Base-by-base conservation (phyloP, 371 early-diverging fungal genomes). In the Lichtheimia ramosa region DNA sequence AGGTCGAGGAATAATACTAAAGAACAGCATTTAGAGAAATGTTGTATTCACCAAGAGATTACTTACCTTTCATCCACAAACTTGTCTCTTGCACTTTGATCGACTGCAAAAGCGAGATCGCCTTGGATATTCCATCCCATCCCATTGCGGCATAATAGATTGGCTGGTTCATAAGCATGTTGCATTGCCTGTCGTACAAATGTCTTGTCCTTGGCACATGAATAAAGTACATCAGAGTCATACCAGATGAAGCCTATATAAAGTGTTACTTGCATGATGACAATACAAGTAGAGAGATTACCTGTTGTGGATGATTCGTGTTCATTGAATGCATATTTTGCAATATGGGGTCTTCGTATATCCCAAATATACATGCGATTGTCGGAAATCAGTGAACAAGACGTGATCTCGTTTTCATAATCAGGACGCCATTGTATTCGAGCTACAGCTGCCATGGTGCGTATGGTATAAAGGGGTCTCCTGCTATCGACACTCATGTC, bases 391-490 rank as follows among this genome's bases (percentile, higher is more conserved):
- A 93, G 62, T 0, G 90, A 81, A 53, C 91, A 89, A 0, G 89
- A 89, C 0, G 96, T 92, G 24, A 94, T 83, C 53, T 92, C 83
- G 66, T 85, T 70, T 6, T 80, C 77, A 62, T 75, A 69, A 23
- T 79, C 81, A 2, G 96, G 96, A 27, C 93, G 79, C 94, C 94
- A 95, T 43, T 84, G 81, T 2, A 94, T 83, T 18, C 89, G 82
- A 8, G 91, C 75, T 0, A 93, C 89, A 15, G 86, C 74, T 5
- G 88, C 83, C 59, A 90, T 90, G 1, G 91, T 92, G 28, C 86
- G 86, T 8, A 95, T 89, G 0, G 69, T 75, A 43, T 84, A 76
- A 2, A 82, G 53, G 5, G 92, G 87, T 39, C 87, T 71, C 39
- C 89, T 63, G 48, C 69, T 82, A 21, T 90, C 91, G 2, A 83